Evolutionary conservation across 2,329 filamentous ascomycete genomes (phyloP).

Genomic region (Xylaria digitata): DNA sequence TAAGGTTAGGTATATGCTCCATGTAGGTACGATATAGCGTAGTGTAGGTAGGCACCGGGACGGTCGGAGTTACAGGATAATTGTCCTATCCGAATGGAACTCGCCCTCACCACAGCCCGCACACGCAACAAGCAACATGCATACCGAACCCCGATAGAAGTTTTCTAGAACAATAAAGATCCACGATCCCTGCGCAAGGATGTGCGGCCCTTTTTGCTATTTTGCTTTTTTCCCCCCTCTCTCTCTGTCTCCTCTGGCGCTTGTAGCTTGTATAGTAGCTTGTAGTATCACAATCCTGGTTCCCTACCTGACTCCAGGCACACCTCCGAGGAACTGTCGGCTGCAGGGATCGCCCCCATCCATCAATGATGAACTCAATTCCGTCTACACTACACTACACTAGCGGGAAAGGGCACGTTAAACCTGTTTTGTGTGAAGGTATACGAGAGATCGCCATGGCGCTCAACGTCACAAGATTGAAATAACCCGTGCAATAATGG

Average conservation of each 20-base stretch:
- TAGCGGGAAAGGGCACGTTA: slow-evolving; percentile 9
- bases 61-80: slow-evolving; percentile 6
- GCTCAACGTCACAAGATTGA: background rate
- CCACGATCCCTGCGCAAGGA: slow-evolving; percentile 20
- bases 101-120: slow-evolving; percentile 7
- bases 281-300: slow-evolving; percentile 22
- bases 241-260: background rate
- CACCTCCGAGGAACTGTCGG: slow-evolving; percentile 26
- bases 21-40: too few species aligned
- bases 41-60: background rate
- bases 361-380: slow-evolving; percentile 27
- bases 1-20: background rate
- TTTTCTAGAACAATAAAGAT: slow-evolving; percentile 34
- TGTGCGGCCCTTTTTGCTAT: slow-evolving; percentile 24
- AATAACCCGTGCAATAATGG: slow-evolving; percentile 3
- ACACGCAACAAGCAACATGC: slow-evolving; percentile 2
- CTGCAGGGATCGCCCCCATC: slow-evolving; percentile 30
- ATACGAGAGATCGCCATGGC: slow-evolving; percentile 25
- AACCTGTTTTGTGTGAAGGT: slow-evolving; percentile 16
- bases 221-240: slow-evolving; percentile 12
- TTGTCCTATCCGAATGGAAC: background rate
- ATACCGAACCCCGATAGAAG: slow-evolving; percentile 29
- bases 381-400: background rate
- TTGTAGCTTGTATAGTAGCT: too few species aligned
- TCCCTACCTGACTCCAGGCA: slow-evolving; percentile 6